Conservation (phyloP, 2,329 filamentous ascomycete genomes). For the Gaeumannomyces sp. region DNA sequence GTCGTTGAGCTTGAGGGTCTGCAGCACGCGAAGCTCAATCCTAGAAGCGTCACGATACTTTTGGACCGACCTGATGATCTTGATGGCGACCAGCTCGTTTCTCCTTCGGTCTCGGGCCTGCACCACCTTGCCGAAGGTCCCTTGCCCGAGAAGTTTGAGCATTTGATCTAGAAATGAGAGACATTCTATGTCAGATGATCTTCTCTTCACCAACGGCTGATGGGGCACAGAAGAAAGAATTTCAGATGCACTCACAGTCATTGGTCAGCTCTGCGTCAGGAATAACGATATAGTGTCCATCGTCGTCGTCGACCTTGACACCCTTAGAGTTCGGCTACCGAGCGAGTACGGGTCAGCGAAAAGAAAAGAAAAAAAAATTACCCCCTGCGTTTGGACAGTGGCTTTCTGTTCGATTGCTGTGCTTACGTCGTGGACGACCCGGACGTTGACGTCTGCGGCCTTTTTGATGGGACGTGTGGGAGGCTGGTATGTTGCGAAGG, state of each 20-base stretch:
- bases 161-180: constrained; percentile 63
- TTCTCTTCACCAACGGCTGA: neutral
- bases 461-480: constrained; percentile 87
- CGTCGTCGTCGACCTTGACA: constrained; percentile 86
- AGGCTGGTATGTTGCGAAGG: constrained; percentile 74
- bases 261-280: constrained; percentile 82
- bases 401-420: neutral
- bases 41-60: constrained; percentile 95
- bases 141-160: constrained; percentile 83
- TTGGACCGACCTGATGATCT: constrained; percentile 96
- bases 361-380: neutral
- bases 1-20: constrained; percentile 88
- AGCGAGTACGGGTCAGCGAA: constrained; percentile 15
- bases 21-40: constrained; percentile 88
- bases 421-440: constrained; percentile 57
- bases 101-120: constrained; percentile 77
- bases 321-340: constrained; percentile 41
- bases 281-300: constrained; percentile 93
- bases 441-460: constrained; percentile 68
- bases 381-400: neutral
- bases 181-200: constrained; percentile 3
- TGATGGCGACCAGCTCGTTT: constrained; percentile 80
- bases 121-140: constrained; percentile 97
- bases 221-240: constrained; percentile 18
- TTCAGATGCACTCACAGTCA: constrained; percentile 62